These are phyloP conservation scores for Hypoxylon sp. DNA, from an alignment of 2,329 filamentous ascomycete genomes.

Conservation along the genomic window DNA sequence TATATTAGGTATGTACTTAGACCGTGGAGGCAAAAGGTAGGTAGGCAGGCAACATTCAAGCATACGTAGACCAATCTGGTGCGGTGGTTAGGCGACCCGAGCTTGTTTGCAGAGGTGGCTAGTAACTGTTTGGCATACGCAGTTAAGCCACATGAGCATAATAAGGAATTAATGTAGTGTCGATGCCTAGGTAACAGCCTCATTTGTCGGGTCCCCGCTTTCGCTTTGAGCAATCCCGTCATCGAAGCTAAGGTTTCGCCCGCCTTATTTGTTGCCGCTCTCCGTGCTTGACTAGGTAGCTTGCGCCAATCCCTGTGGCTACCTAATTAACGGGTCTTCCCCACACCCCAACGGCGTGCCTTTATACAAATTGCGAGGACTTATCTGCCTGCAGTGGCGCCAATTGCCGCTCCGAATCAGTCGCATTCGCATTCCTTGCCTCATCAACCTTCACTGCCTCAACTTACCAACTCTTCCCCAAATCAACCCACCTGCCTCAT, in stretches of 20 bases:
- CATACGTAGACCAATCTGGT: slow-evolving; percentile 22
- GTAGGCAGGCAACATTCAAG: background rate
- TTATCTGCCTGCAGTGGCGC: slow-evolving; percentile 41
- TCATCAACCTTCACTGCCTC: slow-evolving; percentile 9
- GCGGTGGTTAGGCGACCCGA: slow-evolving; percentile 21
- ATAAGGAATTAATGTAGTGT: slow-evolving; percentile 10
- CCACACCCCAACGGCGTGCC: slow-evolving; percentile 29
- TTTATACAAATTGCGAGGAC: slow-evolving; percentile 39
- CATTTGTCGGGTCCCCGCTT: slow-evolving; percentile 32
- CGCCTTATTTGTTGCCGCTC: slow-evolving; percentile 29
- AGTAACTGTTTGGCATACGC: slow-evolving; percentile 17
- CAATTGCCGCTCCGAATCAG: slow-evolving; percentile 40
- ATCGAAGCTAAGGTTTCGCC: slow-evolving; percentile 23
- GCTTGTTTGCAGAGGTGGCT: slow-evolving; percentile 11
- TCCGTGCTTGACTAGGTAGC: slow-evolving; percentile 14
- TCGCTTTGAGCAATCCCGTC: slow-evolving; percentile 24
- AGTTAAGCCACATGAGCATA: slow-evolving; percentile 7
- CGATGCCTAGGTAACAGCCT: slow-evolving; percentile 28
- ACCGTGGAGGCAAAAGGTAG: background rate
- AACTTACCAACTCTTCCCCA: slow-evolving; percentile 20
- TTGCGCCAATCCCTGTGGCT: background rate
- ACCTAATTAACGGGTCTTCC: slow-evolving; percentile 25
- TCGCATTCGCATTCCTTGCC: slow-evolving; percentile 14
- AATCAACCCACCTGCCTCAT: background rate
- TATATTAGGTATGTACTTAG: background rate